Evolutionary conservation across 495 filamentous ascomycete genomes (phyloP), one percentile per base, ranked within the genome.

Genomic region (Penicillium bovifimosum): DNA sequence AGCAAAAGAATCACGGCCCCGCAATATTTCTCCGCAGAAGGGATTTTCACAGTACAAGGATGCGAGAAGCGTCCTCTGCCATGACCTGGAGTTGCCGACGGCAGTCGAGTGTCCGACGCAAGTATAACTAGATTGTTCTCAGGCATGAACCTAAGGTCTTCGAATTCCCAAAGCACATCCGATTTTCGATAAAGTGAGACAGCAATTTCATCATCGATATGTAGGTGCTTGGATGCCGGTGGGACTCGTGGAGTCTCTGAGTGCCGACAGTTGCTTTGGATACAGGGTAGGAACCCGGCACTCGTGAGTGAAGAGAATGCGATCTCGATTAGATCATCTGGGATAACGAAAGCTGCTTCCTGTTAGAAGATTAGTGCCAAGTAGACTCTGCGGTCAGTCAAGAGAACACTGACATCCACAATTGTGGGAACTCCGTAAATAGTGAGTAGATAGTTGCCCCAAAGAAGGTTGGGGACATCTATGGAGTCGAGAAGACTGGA

Each of bases 381-480:
- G n/a, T n/a, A n/a, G 33, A 36, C 7, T 34, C 47, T 41, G 35
- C 29, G 10, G 16, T 3, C 26, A 18, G 13, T 39, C 9, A 26
- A 47, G 20, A 28, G 27, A 35, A 48, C 27, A 57, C 55, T 47
- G 2, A 63, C 60, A 16, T 66, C 55, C 52, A 61, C 58, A 52
- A 61, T 47, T 0, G 63, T 55, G 0, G 58, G 63, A 26, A 66
- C 60, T 20, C 63, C 60, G 35, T 63, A 63, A 26, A 66, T 28
- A 27, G 60, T 61, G 39, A 63, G 32, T 39, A 63, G 44, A 49
- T 59, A 66, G 47, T 66, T 63, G 29, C 58, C 60, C 63, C 62
- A 62, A 11, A 65, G 59, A 5, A 65, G 16, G 55, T 60, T 62
- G 6, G 59, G 59, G 14, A 65, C 33, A 49, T 31, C 18, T 39